Evolutionary conservation across 2,329 filamentous ascomycete species (phyloP), one percentile per base, ranked within the genome.

Genomic region (Sarocladiaceae sp.): DNA sequence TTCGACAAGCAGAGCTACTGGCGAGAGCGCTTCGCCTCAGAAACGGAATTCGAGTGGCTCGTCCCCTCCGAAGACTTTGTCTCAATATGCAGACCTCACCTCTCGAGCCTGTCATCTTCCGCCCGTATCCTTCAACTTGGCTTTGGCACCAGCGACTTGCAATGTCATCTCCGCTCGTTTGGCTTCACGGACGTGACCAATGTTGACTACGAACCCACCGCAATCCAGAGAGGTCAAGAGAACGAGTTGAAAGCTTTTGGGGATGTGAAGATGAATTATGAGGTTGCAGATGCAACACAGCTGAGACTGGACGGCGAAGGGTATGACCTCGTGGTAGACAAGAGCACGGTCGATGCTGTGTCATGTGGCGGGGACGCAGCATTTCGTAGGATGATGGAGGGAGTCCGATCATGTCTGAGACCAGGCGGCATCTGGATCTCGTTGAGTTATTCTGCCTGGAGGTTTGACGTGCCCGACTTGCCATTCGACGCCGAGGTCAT

Each of bases 1-100:
- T 74, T 70, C 46, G 70, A 74, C 27, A 67, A 73, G 32, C 66
- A 70, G 51, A 66, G 62, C 48, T 75, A 74, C 53, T 75, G 72
- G 72, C 67, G 62, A 44, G 47, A 63, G 5, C 67, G 72, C 20
- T 75, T 74, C 59, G 46, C 56, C 13, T 58, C 58, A 12, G 71
- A 75, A 51, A 60, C 56, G 5, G 53, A 61, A 9, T 74, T 73
- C 46, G 72, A 74, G 51, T 75, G 72, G 71, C 62, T 74, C 13
- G 49, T 63, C 12, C 48, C 66, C 2, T 73, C 71, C 0, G 47
- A 55, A 1, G 58, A 60, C 11, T 71, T 75, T 49, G 55, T 70
- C 46, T 47, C 54, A 21, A 52, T 70, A 44, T 44, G 72, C 23
- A 55, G 63, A 21, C 68, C 69, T 1, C 49, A 64, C 27, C 60